These are phyloP conservation scores for Pugionium dolabratum DNA, from an alignment of 345 rosid species.

Conservation along the genomic window DNA sequence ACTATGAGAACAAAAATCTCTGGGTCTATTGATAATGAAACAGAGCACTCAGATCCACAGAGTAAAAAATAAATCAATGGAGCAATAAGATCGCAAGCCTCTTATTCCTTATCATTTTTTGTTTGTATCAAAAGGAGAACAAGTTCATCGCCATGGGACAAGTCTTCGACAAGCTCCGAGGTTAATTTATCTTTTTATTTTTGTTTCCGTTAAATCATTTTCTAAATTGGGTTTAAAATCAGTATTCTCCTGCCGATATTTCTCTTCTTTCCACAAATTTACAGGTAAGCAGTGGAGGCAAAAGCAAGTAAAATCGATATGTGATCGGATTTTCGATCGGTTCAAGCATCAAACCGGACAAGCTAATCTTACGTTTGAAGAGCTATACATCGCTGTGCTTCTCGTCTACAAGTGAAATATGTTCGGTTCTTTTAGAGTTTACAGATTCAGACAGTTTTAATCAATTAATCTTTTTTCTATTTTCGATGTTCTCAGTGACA, in stretches of 20 bases:
- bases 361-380: constrained; percentile 67
- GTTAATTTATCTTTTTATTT: constrained; percentile 30
- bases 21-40: too few relatives aligned
- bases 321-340: constrained; percentile 62
- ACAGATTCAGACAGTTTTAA: not conserved
- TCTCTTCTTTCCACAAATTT: not conserved
- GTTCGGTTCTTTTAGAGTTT: not conserved
- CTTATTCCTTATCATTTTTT: not conserved
- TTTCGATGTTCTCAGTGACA: constrained; percentile 49
- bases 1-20: too few relatives aligned
- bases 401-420: constrained; percentile 77
- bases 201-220: too few relatives aligned
- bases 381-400: constrained; percentile 78
- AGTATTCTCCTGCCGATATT: too few relatives aligned
- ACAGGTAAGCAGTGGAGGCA: constrained; percentile 87
- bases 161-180: constrained; percentile 63
- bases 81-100: too few relatives aligned
- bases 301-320: constrained; percentile 61
- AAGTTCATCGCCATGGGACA: constrained; percentile 63
- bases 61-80: too few relatives aligned
- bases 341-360: constrained; percentile 57
- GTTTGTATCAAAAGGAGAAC: constrained; percentile 11
- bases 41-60: too few relatives aligned
- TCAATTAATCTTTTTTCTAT: too few relatives aligned
- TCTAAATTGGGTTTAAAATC: too few relatives aligned